A percentile compares a stretch with the other conserved stretches of the same genome.
Evolutionary conservation across 2,329 filamentous ascomycete species (phyloP).

Genomic region (Teratosphaeria nubilosa): DNA sequence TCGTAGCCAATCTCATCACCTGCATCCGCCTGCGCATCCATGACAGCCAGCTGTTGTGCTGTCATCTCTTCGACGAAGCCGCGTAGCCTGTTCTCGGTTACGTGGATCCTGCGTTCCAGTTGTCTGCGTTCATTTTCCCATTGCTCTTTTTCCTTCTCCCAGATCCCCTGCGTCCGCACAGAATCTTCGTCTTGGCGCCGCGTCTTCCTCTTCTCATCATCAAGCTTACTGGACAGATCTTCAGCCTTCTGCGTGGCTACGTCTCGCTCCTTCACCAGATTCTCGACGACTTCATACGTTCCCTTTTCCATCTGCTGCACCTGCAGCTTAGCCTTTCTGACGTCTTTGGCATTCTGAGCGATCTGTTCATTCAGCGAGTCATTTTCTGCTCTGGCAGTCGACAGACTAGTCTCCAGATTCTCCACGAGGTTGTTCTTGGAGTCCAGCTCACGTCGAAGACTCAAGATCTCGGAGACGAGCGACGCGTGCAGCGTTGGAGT

Average conservation of each 20-base stretch:
- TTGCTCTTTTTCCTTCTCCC: conserved; percentile 70
- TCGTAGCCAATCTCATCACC: conserved; percentile 40
- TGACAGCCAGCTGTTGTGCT: conserved; percentile 48
- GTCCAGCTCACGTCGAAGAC: conserved; percentile 78
- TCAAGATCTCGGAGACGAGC: conserved; percentile 85
- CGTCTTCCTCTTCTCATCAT: conserved; percentile 65
- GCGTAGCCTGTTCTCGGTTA: conserved; percentile 81
- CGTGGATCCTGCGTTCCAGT: conserved; percentile 73
- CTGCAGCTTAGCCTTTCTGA: conserved; percentile 71
- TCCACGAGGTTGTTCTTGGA: conserved; percentile 82
- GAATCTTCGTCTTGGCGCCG: conserved; percentile 75
- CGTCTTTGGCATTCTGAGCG: conserved; percentile 60
- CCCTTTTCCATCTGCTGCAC: conserved; percentile 79
- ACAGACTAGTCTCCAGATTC: conserved; percentile 64
- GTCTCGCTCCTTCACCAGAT: conserved; percentile 76
- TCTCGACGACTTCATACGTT: conserved; percentile 72
- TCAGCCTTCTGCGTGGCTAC: conserved; percentile 58
- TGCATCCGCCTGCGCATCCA: conserved; percentile 19
- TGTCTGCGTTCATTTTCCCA: conserved; percentile 79
- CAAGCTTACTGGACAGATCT: conserved; percentile 69
- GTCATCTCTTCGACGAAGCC: conserved; percentile 76
- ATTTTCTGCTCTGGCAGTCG: conserved; percentile 61
- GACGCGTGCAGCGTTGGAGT: conserved; percentile 93
- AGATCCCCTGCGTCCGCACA: conserved; percentile 65
- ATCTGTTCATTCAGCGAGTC: conserved; percentile 57